phyloP scores from a whole-genome alignment of 352 stramenopile species.

The Phytophthora sojae region DNA sequence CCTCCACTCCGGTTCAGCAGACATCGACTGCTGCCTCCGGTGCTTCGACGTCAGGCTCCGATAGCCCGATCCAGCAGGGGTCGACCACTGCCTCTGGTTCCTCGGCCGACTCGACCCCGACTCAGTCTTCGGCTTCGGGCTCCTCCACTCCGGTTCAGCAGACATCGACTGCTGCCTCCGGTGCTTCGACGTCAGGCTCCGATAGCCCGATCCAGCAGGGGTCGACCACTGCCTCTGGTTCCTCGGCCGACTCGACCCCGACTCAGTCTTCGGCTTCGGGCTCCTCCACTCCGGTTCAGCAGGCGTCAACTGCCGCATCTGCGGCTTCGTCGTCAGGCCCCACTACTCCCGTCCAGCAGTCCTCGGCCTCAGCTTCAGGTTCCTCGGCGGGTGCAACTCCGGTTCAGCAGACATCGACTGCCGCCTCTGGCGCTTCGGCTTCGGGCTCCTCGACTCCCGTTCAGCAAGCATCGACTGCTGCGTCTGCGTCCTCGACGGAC shows the following conservation, averaged over 20 bases:
- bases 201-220: background rate
- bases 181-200: background rate
- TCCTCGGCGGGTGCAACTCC: background rate
- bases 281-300: background rate
- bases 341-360: background rate
- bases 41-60: background rate
- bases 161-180: conserved; percentile 12
- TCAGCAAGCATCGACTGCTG: background rate
- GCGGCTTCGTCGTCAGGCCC: background rate
- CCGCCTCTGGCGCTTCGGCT: background rate
- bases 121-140: background rate
- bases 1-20: background rate
- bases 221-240: conserved; percentile 6
- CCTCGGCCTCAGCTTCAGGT: conserved; percentile 9
- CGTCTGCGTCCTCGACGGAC: conserved; percentile 4
- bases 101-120: background rate
- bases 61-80: background rate
- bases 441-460: conserved; percentile 2
- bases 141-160: background rate
- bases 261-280: background rate
- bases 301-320: conserved; percentile 7
- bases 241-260: background rate
- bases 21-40: conserved; percentile 12
- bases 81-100: conserved; percentile 7
- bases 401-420: conserved; percentile 5